Conservation (phyloP, 2,329 filamentous ascomycete genomes). For the Exophiala sideris region DNA sequence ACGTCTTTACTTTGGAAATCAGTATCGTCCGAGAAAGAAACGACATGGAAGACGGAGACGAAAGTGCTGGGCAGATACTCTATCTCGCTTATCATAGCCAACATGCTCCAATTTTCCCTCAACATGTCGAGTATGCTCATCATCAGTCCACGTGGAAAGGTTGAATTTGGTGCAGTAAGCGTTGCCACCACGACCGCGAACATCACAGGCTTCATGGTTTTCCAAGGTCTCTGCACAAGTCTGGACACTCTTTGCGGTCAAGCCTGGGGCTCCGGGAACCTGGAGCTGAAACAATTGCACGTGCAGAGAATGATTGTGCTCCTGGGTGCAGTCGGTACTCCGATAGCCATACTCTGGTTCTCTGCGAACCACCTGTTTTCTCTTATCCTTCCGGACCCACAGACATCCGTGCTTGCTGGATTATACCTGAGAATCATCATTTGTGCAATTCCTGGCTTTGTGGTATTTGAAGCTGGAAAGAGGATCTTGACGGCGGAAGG, state of each 20-base stretch:
- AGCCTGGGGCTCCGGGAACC: constrained; percentile 77
- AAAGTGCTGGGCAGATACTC: constrained; percentile 14
- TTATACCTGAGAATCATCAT: constrained; percentile 63
- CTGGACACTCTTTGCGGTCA: constrained; percentile 84
- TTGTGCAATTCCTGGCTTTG: constrained; percentile 64
- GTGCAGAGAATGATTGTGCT: constrained; percentile 70
- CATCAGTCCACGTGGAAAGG: constrained; percentile 63
- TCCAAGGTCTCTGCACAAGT: constrained; percentile 71
- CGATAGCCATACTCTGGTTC: constrained; percentile 63
- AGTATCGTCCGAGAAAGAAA: background rate
- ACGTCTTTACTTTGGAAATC: background rate
- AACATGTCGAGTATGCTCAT: constrained; percentile 67
- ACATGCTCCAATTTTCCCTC: constrained; percentile 42
- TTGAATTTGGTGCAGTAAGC: constrained; percentile 58
- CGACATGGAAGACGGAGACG: constrained; percentile 18
- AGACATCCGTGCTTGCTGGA: constrained; percentile 62
- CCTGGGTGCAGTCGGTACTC: constrained; percentile 61
- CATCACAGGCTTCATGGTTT: constrained; percentile 65
- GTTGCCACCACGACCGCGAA: constrained; percentile 66
- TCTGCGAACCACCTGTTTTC: constrained; percentile 57
- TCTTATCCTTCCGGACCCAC: constrained; percentile 59
- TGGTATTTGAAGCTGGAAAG: constrained; percentile 66
- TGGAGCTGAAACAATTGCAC: constrained; percentile 72
- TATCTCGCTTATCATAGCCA: constrained; percentile 16
- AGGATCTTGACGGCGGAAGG: constrained; percentile 76